Evolutionary conservation across 192 early-diverging fungal species (phyloP).

Genomic region (Bifiguratus adelaidae): DNA sequence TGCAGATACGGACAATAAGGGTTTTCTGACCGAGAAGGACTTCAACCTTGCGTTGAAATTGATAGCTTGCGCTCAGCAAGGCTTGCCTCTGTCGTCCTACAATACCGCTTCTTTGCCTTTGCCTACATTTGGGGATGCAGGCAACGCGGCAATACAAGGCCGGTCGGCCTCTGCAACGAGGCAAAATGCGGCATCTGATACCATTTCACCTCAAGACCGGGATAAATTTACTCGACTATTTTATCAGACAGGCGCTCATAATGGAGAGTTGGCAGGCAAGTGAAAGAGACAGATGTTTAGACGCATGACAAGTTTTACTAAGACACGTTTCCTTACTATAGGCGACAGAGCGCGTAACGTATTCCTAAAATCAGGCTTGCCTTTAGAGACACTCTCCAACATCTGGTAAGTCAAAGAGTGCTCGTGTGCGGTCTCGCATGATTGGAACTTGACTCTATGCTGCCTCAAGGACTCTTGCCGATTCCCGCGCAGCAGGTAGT

Average conservation of each 20-base stretch:
- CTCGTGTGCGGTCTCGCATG: not conserved
- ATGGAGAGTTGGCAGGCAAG: too few species aligned
- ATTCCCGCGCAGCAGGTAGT: conserved; percentile 56
- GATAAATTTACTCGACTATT: conserved; percentile 14
- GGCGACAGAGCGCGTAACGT: conserved; percentile 64
- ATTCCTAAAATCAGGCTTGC: conserved; percentile 75
- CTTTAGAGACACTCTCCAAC: conserved; percentile 57
- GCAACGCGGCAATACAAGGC: too few species aligned
- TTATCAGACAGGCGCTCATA: too few species aligned
- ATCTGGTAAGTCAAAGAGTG: conserved; percentile 57
- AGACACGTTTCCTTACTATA: too few species aligned
- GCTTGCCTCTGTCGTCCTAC: too few species aligned
- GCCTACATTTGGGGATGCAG: too few species aligned
- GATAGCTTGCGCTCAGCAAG: conserved; percentile 77
- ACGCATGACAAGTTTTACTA: too few species aligned
- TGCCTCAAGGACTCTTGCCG: conserved; percentile 71
- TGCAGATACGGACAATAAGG: conserved; percentile 66
- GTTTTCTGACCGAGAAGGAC: conserved; percentile 54
- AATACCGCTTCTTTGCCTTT: too few species aligned
- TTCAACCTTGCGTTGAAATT: conserved; percentile 82
- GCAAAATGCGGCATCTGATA: not conserved
- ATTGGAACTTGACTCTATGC: too few species aligned
- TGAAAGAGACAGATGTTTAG: too few species aligned
- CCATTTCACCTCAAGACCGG: conserved; percentile 12
- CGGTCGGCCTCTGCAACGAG: too few species aligned